Conservation (phyloP, 225 moss, liverwort and hornwort species). For the Sphagnum tenellum region DNA sequence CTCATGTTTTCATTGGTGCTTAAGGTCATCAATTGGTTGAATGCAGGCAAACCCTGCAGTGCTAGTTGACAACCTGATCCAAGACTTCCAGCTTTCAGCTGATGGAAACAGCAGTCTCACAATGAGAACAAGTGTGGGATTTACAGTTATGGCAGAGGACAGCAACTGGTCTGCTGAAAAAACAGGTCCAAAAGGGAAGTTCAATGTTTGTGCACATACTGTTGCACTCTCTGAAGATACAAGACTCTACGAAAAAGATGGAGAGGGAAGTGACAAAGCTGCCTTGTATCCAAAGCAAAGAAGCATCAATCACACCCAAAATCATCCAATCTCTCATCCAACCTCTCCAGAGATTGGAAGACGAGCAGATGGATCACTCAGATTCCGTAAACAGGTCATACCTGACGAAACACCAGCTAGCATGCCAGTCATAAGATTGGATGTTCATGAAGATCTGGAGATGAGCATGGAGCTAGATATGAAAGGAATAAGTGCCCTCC, state of each 20-base stretch:
- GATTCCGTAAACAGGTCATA: too few species aligned
- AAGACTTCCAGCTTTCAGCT: constrained; percentile 10
- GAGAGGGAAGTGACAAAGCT: too few species aligned
- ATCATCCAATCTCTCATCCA: too few species aligned
- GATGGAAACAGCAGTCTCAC: constrained; percentile 4
- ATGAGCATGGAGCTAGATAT: constrained; percentile 23
- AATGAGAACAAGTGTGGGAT: constrained; percentile 17
- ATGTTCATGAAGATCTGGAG: constrained; percentile 17
- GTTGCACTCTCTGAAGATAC: constrained; percentile 15
- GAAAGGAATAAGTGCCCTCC: constrained; percentile 3
- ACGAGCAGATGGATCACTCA: too few species aligned
- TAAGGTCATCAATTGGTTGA: too few species aligned
- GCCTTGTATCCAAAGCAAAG: neutral
- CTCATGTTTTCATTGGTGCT: neutral
- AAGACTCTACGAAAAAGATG: constrained; percentile 18
- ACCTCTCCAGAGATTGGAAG: too few species aligned
- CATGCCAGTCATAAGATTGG: constrained; percentile 20
- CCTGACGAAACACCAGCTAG: constrained; percentile 5
- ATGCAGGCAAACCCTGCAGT: constrained; percentile 29
- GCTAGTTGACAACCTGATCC: constrained; percentile 16
- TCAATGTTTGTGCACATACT: constrained; percentile 15
- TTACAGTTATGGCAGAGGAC: constrained; percentile 19
- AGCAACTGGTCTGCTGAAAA: constrained; percentile 37
- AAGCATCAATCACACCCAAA: too few species aligned
- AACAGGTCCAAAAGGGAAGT: constrained; percentile 14